phyloP scores from a whole-genome alignment of 495 filamentous ascomycete species.

The Viridothelium virens region DNA sequence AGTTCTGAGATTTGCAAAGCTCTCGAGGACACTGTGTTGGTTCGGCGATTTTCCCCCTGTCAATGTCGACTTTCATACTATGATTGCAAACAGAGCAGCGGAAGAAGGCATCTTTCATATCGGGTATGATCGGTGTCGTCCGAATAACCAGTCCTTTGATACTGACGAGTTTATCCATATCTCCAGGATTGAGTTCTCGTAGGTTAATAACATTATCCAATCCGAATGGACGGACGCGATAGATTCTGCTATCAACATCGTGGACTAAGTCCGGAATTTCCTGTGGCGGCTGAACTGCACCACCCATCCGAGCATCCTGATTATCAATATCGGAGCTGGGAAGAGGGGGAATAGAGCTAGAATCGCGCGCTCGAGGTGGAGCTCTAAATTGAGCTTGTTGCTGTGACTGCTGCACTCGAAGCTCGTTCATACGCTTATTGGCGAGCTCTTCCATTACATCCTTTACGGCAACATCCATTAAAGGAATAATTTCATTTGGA shows the following conservation, averaged over 20 bases:
- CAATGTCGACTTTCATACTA: constrained; percentile 80
- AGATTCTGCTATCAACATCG: constrained; percentile 61
- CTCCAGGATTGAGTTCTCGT: constrained; percentile 85
- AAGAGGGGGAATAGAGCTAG: constrained; percentile 65
- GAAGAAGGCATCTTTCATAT: constrained; percentile 96
- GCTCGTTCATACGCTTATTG: constrained; percentile 65
- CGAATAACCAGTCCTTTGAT: constrained; percentile 97
- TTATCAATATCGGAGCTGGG: constrained; percentile 67
- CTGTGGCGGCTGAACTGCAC: constrained; percentile 26
- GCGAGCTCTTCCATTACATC: constrained; percentile 90
- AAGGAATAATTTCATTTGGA: constrained; percentile 87
- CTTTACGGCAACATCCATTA: constrained; percentile 92
- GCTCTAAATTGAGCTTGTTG: constrained; percentile 41
- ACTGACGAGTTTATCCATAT: constrained; percentile 81
- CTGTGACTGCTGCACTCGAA: constrained; percentile 47
- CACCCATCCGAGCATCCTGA: constrained; percentile 30
- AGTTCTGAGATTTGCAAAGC: constrained; percentile 79
- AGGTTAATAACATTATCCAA: constrained; percentile 81
- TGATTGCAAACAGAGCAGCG: constrained; percentile 87
- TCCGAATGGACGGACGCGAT: constrained; percentile 85
- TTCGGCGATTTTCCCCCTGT: constrained; percentile 92
- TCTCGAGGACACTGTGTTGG: constrained; percentile 81
- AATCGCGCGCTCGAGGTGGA: constrained; percentile 35
- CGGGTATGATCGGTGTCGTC: constrained; percentile 89
- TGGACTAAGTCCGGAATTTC: constrained; percentile 53